Evolutionary conservation across 352 stramenopile genomes (phyloP), one percentile per base, ranked within the genome.

Genomic region (Globisporangium irregulare): DNA sequence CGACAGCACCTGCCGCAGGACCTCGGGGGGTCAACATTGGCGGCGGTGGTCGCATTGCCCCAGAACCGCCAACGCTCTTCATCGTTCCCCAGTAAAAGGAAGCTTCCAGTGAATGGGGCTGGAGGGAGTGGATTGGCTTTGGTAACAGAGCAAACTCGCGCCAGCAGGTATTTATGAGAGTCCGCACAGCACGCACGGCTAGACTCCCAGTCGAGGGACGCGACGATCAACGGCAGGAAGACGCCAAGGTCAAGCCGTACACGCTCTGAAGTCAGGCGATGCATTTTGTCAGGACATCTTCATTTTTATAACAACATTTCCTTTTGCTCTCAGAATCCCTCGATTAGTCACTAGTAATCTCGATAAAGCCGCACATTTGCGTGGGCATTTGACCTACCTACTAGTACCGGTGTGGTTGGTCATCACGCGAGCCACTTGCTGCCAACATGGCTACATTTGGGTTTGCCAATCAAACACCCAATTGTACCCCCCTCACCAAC

Each of bases 41-140:
- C 7, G 51, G 27, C 3, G 53, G 27, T 3, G 5, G 51, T 7
- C 62, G 62, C 32, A 54, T 67, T 5, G 62, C 50, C 10, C 62
- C 62, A 10, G 50, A 67, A 25, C 51, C 58, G 15, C 8, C 22
- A n/a, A 29, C 36, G 25, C 8, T 50, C 9, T 62, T 34, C 7
- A 20, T 67, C 53, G 62, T 67, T 18, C 51, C 62, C 4, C 61
- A 25, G 9, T 67, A 56, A 46, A 29, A 6, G 15, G 18, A 20
- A 10, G 10, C 43, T 22, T 24, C 43, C 43, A 51, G 43, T 51
- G 18, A 2, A 22, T 51, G 43, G 15, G 15, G 6, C 18, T 27
- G 15, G 14, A 18, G 29, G 53, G 24, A 34, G 24, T 22, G 51
- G 3, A 20, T 6, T 14, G 32, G 22, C 50, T 1, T 57, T 24